phyloP scores from a whole-genome alignment of 257 asterid species.

The Phtheirospermum japonicum region DNA sequence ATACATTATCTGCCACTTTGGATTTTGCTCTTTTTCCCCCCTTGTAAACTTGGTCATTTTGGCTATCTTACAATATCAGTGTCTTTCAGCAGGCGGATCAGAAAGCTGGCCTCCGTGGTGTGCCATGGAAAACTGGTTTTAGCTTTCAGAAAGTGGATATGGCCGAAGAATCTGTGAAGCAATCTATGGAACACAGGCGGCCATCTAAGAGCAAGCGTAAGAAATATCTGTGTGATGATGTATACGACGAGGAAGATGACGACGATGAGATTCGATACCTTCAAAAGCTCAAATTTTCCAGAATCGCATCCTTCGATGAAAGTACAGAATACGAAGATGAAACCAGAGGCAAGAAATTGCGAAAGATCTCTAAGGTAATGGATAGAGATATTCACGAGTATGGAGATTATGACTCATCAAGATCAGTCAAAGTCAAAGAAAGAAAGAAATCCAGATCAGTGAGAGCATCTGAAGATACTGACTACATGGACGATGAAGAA shows the following conservation, averaged over 20 bases:
- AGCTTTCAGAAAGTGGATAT: constrained; percentile 36
- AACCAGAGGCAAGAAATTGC: constrained; percentile 42
- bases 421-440: constrained; percentile 38
- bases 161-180: constrained; percentile 36
- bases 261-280: constrained; percentile 76
- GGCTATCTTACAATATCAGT: constrained; percentile 18
- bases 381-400: constrained; percentile 35
- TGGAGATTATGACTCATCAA: constrained; percentile 38
- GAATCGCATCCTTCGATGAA: constrained; percentile 31
- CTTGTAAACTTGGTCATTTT: neutral
- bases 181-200: constrained; percentile 31
- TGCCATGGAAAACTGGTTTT: constrained; percentile 77
- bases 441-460: constrained; percentile 35
- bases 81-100: constrained; percentile 42
- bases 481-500: constrained; percentile 49
- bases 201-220: constrained; percentile 47
- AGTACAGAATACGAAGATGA: constrained; percentile 45
- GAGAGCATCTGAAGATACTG: constrained; percentile 47
- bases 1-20: too few relatives aligned
- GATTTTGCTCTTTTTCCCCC: neutral
- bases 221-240: constrained; percentile 40
- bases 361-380: constrained; percentile 48
- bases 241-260: constrained; percentile 44
- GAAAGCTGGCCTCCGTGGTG: constrained; percentile 49
- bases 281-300: constrained; percentile 58